Conservation (phyloP, 2,329 filamentous ascomycete genomes). For the Fusarium sp. region DNA sequence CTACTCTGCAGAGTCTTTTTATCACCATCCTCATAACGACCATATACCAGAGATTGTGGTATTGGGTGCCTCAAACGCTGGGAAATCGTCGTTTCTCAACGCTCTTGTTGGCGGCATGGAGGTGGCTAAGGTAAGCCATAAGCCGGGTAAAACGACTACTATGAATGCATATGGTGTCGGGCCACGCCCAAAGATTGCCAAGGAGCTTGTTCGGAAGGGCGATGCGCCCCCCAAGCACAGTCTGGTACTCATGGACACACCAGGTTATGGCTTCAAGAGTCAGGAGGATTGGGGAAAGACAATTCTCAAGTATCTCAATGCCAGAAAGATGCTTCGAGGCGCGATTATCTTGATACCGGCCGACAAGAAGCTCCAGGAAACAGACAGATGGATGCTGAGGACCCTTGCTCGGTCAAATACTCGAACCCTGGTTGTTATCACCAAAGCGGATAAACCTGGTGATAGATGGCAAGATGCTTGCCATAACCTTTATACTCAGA, state of each 20-base stretch:
- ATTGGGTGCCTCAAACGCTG: slow-evolving; percentile 88
- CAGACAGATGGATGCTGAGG: slow-evolving; percentile 62
- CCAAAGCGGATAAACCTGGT: slow-evolving; percentile 67
- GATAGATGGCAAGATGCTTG: slow-evolving; percentile 50
- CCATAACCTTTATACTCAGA: slow-evolving; percentile 41
- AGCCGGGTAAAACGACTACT: slow-evolving; percentile 66
- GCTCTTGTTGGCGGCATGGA: slow-evolving; percentile 71
- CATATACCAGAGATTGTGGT: slow-evolving; percentile 76
- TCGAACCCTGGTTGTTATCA: slow-evolving; percentile 65
- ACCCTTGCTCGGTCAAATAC: slow-evolving; percentile 61
- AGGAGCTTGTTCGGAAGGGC: slow-evolving; percentile 49
- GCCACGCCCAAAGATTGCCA: slow-evolving; percentile 52
- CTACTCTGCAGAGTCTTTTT: slow-evolving; percentile 64
- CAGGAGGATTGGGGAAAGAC: slow-evolving; percentile 65
- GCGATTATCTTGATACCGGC: slow-evolving; percentile 68
- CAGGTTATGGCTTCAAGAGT: slow-evolving; percentile 64
- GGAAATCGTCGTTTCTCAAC: slow-evolving; percentile 91
- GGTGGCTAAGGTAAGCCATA: slow-evolving; percentile 64
- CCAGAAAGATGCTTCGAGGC: slow-evolving; percentile 62
- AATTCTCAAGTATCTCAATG: slow-evolving; percentile 64
- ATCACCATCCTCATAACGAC: slow-evolving; percentile 65
- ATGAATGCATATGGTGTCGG: slow-evolving; percentile 71
- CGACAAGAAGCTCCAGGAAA: slow-evolving; percentile 64
- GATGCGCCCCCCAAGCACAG: slow-evolving; percentile 61
- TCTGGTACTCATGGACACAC: slow-evolving; percentile 65